These are phyloP conservation scores for Botrytis byssoidea DNA, from an alignment of 2,329 filamentous ascomycete species.

Conservation along the genomic window DNA sequence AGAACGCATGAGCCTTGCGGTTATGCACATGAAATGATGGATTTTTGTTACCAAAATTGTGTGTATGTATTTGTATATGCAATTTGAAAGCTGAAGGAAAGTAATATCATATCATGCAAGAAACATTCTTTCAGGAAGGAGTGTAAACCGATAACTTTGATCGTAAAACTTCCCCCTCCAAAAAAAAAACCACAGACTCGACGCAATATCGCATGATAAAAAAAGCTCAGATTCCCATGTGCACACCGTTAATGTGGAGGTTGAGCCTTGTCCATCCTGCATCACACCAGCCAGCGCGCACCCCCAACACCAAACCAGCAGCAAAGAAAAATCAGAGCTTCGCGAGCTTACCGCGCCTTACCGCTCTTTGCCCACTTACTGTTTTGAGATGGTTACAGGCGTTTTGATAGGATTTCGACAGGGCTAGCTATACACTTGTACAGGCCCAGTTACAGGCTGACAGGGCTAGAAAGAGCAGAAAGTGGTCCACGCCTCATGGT, in stretches of 20 bases:
- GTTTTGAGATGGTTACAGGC: neutral
- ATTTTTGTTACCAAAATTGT: neutral
- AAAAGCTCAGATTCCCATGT: constrained; percentile 8
- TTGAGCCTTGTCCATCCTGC: neutral
- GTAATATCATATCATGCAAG: neutral
- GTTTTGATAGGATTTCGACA: neutral
- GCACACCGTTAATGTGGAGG: constrained; percentile 3
- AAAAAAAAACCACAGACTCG: neutral
- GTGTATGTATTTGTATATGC: neutral
- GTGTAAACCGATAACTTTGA: neutral
- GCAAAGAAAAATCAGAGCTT: neutral
- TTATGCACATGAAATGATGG: neutral
- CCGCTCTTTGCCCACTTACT: constrained; percentile 8
- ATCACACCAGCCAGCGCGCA: constrained; percentile 7
- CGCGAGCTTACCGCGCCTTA: constrained; percentile 6
- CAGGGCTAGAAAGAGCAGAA: constrained; percentile 1
- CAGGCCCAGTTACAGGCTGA: neutral
- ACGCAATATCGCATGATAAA: neutral
- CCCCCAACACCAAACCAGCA: neutral
- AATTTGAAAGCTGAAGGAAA: neutral
- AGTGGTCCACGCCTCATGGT: neutral
- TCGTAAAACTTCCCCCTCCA: neutral
- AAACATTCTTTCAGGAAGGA: neutral
- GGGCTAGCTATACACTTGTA: constrained; percentile 1
- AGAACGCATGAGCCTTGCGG: neutral